A percentile compares a stretch with the other conserved stretches of the same genome.
phyloP scores from a whole-genome alignment of 805 yeast genomes.

The Ogataea naganishii region DNA sequence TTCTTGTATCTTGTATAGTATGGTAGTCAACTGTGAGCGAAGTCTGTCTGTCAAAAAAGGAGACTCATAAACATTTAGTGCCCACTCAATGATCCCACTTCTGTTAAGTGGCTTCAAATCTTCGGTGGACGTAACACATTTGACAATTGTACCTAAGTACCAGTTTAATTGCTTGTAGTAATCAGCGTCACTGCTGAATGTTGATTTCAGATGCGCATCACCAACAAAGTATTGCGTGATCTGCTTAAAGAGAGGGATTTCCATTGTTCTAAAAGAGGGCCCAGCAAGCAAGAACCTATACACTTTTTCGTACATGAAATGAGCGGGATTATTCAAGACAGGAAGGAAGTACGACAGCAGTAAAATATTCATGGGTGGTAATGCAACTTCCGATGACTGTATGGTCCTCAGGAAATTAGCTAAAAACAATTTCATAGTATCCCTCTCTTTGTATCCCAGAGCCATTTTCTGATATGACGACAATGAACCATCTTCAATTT shows the following conservation, averaged over 20 bases:
- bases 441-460: conserved; percentile 43
- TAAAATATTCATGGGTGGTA: conserved; percentile 44
- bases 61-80: conserved; percentile 43
- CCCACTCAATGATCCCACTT: conserved; percentile 60
- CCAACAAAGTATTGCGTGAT: conserved; percentile 22
- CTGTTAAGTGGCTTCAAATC: conserved; percentile 49
- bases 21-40: conserved; percentile 28
- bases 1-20: conserved; percentile 40
- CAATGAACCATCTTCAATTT: conserved; percentile 4
- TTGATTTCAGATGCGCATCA: conserved; percentile 15
- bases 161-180: conserved; percentile 56
- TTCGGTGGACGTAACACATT: conserved; percentile 34
- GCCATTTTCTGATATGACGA: conserved; percentile 3
- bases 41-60: conserved; percentile 37
- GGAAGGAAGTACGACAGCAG: conserved; percentile 48
- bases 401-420: conserved; percentile 35
- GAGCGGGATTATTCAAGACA: conserved; percentile 60
- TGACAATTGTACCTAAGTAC: conserved; percentile 44
- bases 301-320: conserved; percentile 63
- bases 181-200: conserved; percentile 26
- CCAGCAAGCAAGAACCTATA: conserved; percentile 56
- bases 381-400: conserved; percentile 7
- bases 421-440: conserved; percentile 44
- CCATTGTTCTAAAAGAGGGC: conserved; percentile 33
- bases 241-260: conserved; percentile 36